Base-by-base conservation (phyloP, 2,329 filamentous ascomycete species). In the Fusarium sp. region DNA sequence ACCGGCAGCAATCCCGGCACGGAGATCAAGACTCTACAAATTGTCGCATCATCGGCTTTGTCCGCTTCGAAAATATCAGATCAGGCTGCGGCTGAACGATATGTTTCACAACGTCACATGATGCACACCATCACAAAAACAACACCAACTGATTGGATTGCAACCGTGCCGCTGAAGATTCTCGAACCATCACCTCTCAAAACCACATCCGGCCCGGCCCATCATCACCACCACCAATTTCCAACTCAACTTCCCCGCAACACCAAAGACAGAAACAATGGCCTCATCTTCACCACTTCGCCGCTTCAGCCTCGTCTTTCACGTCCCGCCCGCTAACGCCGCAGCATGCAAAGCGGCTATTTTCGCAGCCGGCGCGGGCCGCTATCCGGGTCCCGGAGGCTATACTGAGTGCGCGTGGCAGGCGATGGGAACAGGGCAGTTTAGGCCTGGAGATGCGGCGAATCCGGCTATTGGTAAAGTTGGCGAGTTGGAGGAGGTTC, bases 401-500 rank as follows among this genome's bases (percentile, higher is more conserved):
- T 88, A 88, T 72, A 86, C 83, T 24, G 84, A 89, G 68, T 84
- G 81, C 74, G 83, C 83, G 75, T 89, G 81, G 80, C 78, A 80
- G 7, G 76, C 79, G 1, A 65, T 77, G 6, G 90, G 90, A 6
- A 87, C 80, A 0, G 89, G 89, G 1, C 89, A 92, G 72, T 93
- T 92, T 76, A 84, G 87, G 0, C 89, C 90, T 0, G 87, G 87
- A 1, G 82, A 83, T 55, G 75, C 80, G 0, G 88, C 90, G 1
- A 89, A 89, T 47, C 90, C 90, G 5, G 79, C 87, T 71, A 87
- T 92, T 64, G 90, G 90, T 0, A 78, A 78, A 11, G 79, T 83
- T 2, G 88, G 89, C 1, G 75, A 80, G 40, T 71, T 92, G 1
- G 88, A 92, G 76, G 75, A 87, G 59, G 81, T 87, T 0, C 81